These are phyloP conservation scores for Aspergillus steynii DNA, from an alignment of 495 filamentous ascomycete genomes.

Conservation along the genomic window DNA sequence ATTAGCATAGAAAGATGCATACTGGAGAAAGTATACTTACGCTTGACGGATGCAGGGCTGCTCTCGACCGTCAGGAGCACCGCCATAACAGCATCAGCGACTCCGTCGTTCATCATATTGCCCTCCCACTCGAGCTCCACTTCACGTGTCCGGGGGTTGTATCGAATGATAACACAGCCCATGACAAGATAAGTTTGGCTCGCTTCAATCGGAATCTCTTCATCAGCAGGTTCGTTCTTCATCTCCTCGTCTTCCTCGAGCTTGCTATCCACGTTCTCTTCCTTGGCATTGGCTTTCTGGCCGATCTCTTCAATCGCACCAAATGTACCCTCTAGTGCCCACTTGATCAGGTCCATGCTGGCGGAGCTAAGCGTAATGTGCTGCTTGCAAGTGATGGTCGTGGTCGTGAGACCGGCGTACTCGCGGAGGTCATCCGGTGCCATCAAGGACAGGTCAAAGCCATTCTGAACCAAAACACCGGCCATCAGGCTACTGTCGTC, in stretches of 20 bases:
- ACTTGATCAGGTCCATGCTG: conserved; percentile 85
- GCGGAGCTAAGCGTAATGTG: conserved; percentile 81
- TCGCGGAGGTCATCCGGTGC: conserved; percentile 92
- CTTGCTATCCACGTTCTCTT: conserved; percentile 12
- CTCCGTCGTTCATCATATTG: conserved; percentile 95
- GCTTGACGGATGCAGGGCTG: conserved; percentile 90
- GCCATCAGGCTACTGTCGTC: conserved; percentile 64
- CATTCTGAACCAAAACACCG: conserved; percentile 92
- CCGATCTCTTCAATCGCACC: conserved; percentile 75
- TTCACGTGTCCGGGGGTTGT: conserved; percentile 63
- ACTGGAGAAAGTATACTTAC: conserved; percentile 47
- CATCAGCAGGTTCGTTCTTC: conserved; percentile 50
- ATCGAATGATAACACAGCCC: conserved; percentile 81
- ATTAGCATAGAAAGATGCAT: conserved; percentile 14
- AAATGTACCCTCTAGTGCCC: conserved; percentile 93
- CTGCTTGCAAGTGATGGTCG: conserved; percentile 89
- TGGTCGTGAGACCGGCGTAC: conserved; percentile 92
- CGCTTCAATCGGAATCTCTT: conserved; percentile 47
- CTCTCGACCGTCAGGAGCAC: conserved; percentile 87
- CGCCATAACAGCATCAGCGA: conserved; percentile 92
- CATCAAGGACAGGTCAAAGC: conserved; percentile 95
- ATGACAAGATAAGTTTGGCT: conserved; percentile 73
- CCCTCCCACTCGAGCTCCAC: conserved; percentile 96
- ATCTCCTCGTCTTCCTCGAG: conserved; percentile 34
- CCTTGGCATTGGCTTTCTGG: conserved; percentile 38